Conservation (phyloP, 2,329 filamentous ascomycete species). For the Cercospora zeina region DNA sequence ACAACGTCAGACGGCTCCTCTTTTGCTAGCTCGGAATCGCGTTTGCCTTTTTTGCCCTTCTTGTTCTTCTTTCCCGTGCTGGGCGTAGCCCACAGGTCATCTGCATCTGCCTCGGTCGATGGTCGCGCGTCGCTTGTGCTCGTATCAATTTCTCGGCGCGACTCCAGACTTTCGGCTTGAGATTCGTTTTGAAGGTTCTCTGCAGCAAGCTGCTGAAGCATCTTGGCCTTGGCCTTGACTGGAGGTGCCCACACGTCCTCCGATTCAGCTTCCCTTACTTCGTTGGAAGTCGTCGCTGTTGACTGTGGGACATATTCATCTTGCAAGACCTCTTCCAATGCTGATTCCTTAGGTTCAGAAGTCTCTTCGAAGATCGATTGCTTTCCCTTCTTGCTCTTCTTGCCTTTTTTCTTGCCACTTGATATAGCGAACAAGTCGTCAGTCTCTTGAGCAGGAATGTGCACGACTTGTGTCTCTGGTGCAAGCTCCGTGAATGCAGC, state of each 20-base stretch:
- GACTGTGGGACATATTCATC: conserved; percentile 10
- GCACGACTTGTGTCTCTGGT: neutral
- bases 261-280: conserved; percentile 11
- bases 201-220: conserved; percentile 4
- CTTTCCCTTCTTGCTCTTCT: conserved; percentile 37
- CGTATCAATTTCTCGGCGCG: neutral
- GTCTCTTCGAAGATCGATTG: conserved; percentile 9
- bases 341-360: neutral
- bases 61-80: conserved; percentile 36
- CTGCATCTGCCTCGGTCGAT: neutral
- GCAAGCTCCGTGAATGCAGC: neutral
- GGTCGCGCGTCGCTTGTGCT: neutral
- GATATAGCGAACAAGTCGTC: conserved; percentile 15
- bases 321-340: neutral
- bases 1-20: neutral
- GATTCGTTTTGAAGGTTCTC: neutral
- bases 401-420: conserved; percentile 28
- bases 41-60: conserved; percentile 19
- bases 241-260: conserved; percentile 11
- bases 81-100: conserved; percentile 12
- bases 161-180: conserved; percentile 1
- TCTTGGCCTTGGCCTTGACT: conserved; percentile 9
- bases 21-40: conserved; percentile 7
- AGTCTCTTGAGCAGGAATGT: neutral
- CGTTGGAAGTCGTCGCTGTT: conserved; percentile 10